These are phyloP conservation scores for Amanita pallidorosea DNA, from an alignment of 768 basidiomycete genomes.

Conservation along the genomic window DNA sequence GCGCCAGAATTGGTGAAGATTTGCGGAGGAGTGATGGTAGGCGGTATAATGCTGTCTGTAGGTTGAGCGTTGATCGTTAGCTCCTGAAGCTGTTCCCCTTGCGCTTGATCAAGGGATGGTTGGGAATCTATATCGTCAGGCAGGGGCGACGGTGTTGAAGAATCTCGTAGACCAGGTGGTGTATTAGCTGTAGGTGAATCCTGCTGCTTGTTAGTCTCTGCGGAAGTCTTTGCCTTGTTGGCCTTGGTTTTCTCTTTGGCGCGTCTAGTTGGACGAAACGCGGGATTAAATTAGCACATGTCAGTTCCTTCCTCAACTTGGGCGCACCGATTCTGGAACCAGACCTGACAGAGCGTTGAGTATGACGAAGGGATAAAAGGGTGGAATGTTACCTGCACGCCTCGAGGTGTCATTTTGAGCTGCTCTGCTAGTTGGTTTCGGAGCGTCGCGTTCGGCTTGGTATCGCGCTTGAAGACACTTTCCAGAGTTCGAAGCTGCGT, in stretches of 20 bases:
- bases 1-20: conserved; percentile 24
- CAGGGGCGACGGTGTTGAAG: conserved; percentile 5
- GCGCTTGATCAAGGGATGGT: not conserved
- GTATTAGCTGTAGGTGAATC: conserved; percentile 7
- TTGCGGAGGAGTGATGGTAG: conserved; percentile 23
- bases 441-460: conserved; percentile 79
- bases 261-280: conserved; percentile 33
- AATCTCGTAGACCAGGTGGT: not conserved
- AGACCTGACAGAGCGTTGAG: conserved; percentile 42
- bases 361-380: not conserved
- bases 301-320: not conserved
- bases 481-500: conserved; percentile 87
- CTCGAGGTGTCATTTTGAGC: conserved; percentile 86
- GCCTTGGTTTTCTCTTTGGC: conserved; percentile 74
- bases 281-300: not conserved
- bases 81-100: conserved; percentile 1
- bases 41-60: conserved; percentile 6
- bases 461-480: conserved; percentile 74
- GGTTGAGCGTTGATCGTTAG: not conserved
- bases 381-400: conserved; percentile 71
- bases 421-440: conserved; percentile 73
- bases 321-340: conserved; percentile 78
- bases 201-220: conserved; percentile 8
- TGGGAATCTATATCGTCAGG: conserved; percentile 7
- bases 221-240: conserved; percentile 32